These are phyloP conservation scores for Platanthera zijinensis DNA, from an alignment of 106 monocot species.

Conservation along the genomic window DNA sequence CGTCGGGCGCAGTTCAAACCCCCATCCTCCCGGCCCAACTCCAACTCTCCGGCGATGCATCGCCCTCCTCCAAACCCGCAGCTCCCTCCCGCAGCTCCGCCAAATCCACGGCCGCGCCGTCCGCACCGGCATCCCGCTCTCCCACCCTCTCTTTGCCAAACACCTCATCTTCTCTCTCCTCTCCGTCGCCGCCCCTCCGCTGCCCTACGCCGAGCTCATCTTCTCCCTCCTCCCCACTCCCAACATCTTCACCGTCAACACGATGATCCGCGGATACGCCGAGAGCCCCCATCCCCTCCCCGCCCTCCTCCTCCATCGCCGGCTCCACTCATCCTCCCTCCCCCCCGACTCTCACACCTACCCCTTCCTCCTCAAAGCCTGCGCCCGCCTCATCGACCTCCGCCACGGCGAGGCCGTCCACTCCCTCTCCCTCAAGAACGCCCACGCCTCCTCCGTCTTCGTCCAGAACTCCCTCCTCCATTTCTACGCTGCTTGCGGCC, in stretches of 20 bases:
- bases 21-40: not conserved
- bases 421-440: constrained; percentile 29
- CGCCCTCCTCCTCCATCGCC: constrained; percentile 47
- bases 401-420: constrained; percentile 57
- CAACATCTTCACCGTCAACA: constrained; percentile 72
- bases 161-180: constrained; percentile 66
- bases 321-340: constrained; percentile 20
- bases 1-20: not conserved
- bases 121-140: constrained; percentile 36
- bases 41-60: constrained; percentile 47
- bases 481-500: constrained; percentile 66
- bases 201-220: constrained; percentile 40
- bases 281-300: constrained; percentile 36
- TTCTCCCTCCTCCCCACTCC: constrained; percentile 43
- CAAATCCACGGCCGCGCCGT: constrained; percentile 64
- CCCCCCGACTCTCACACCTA: constrained; percentile 76
- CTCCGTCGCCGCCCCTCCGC: constrained; percentile 22
- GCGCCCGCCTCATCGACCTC: constrained; percentile 44
- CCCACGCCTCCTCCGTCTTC: constrained; percentile 41
- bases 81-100: constrained; percentile 26
- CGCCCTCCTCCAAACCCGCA: constrained; percentile 38
- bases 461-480: constrained; percentile 67
- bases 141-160: constrained; percentile 42
- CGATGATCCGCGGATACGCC: constrained; percentile 68
- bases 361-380: constrained; percentile 83